Evolutionary conservation across 2,329 filamentous ascomycete genomes (phyloP), one percentile per base, ranked within the genome.

Genomic region (Coniochaeta hoffmannii): DNA sequence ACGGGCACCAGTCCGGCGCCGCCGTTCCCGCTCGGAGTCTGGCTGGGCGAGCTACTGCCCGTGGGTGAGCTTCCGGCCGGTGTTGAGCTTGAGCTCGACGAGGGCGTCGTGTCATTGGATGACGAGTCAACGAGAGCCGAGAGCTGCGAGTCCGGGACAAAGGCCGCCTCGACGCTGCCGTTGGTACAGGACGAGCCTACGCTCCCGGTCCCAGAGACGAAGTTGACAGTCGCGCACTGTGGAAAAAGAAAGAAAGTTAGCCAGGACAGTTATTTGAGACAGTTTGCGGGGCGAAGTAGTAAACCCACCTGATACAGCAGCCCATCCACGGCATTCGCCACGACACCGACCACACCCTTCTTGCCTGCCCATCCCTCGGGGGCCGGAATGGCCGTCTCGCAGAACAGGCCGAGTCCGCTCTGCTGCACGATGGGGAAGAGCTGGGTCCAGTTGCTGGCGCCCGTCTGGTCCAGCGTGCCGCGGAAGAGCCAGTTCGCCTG

Each of bases 401-500:
- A 86, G 60, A 79, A 82, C 52, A 69, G 66, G 54, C 82, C 81
- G 2, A 78, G 68, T 15, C 81, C 80, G 55, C 67, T 78, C 68
- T 86, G 81, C 62, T 72, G 65, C 32, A 82, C 69, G 54, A 81
- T 76, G 30, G 77, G 77, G 62, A 75, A 79, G 53, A 83, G 64
- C 64, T 82, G 70, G 26, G 77, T 76, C 82, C 82, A 85, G 64
- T 76, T 77, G 19, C 70, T 68, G 46, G 65, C 63, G 44, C 73
- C 76, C 11, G 71, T 71, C 50, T 70, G 62, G 61, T 82, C 80
- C 19, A 76, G 70, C 12, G 80, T 85, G 59, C 75, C 78, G 58
- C 82, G 81, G 71, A 82, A 79, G 15, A 85, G 72, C 77, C 76
- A 85, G 55, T 72, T 79, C 60, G 72, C 70, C 64, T 80, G 72